A percentile compares a stretch with the other conserved stretches of the same genome.
These are phyloP conservation scores for Trichophyton simii DNA, from an alignment of 2,329 filamentous ascomycete genomes.

Conservation along the genomic window DNA sequence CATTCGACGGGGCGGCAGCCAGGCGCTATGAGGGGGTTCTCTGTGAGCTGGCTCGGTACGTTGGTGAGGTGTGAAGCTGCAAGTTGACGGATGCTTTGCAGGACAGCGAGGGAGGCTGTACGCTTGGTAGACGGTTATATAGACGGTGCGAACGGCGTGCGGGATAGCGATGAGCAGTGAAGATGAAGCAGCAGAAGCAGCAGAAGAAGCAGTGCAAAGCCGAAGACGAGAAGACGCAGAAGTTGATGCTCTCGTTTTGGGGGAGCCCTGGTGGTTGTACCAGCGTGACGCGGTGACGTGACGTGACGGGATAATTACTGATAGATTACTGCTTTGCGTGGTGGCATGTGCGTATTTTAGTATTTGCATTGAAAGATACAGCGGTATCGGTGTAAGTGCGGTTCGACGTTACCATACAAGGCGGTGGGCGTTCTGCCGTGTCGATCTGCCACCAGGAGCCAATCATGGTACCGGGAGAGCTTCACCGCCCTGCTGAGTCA, in stretches of 20 bases:
- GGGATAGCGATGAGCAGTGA: no score
- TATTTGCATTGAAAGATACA: neutral
- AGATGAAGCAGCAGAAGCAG: neutral
- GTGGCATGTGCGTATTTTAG: neutral
- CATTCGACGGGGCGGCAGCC: neutral
- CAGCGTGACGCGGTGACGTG: neutral
- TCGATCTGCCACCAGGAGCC: neutral
- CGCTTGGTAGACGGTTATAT: neutral
- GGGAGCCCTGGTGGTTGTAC: neutral
- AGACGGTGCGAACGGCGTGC: no score
- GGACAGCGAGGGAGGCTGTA: neutral
- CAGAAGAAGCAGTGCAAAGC: neutral
- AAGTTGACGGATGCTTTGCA: neutral
- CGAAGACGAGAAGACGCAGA: neutral
- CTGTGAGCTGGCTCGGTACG: neutral
- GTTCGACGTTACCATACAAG: neutral
- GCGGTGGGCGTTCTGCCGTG: conserved; percentile 1
- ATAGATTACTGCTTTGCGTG: neutral
- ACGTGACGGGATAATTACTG: neutral
- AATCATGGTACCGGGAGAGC: neutral
- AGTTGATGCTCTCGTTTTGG: neutral
- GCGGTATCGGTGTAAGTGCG: conserved; percentile 1
- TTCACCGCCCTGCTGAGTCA: neutral
- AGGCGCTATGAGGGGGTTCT: neutral
- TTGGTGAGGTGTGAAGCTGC: neutral